Evolutionary conservation across 2,329 filamentous ascomycete species (phyloP).

Genomic region (Sarocladiaceae sp.): DNA sequence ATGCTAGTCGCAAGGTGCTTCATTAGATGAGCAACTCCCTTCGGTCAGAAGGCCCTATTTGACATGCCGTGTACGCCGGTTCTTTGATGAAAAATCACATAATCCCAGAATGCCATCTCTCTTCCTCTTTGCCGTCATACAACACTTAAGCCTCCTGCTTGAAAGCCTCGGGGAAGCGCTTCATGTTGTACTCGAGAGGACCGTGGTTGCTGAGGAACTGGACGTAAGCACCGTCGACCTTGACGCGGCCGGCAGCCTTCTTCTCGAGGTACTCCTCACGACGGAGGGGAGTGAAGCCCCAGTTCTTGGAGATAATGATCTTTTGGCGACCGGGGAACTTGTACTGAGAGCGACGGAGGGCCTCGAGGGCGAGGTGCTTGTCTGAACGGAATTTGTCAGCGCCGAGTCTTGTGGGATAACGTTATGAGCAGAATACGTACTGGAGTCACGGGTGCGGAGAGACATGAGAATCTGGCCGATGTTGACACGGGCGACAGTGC

Average conservation of each 20-base stretch:
- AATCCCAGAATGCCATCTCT: conserved; percentile 9
- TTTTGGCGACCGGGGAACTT: conserved; percentile 99
- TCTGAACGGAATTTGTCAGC: conserved; percentile 41
- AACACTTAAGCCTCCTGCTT: conserved; percentile 45
- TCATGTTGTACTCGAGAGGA: conserved; percentile 79
- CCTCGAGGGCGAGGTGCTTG: conserved; percentile 92
- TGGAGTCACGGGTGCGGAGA: conserved; percentile 92
- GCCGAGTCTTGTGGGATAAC: not conserved
- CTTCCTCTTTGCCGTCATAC: conserved; percentile 4
- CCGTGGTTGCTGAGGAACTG: conserved; percentile 98
- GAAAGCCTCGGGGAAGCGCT: conserved; percentile 93
- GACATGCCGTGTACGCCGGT: conserved; percentile 12
- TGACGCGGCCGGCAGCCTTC: conserved; percentile 89
- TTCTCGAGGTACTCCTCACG: conserved; percentile 96
- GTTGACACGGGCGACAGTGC: conserved; percentile 98
- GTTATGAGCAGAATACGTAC: conserved; percentile 44
- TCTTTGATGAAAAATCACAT: conserved; percentile 8
- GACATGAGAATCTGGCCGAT: conserved; percentile 99
- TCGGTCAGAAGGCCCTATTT: conserved; percentile 10
- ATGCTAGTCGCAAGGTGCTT: conserved; percentile 9
- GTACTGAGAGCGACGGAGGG: conserved; percentile 98
- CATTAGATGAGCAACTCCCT: conserved; percentile 7
- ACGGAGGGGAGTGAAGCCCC: conserved; percentile 98
- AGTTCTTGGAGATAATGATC: conserved; percentile 99
- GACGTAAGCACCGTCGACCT: conserved; percentile 98